Base-by-base conservation (phyloP, 371 early-diverging fungal genomes). In the Lichtheimia corymbifera region DNA sequence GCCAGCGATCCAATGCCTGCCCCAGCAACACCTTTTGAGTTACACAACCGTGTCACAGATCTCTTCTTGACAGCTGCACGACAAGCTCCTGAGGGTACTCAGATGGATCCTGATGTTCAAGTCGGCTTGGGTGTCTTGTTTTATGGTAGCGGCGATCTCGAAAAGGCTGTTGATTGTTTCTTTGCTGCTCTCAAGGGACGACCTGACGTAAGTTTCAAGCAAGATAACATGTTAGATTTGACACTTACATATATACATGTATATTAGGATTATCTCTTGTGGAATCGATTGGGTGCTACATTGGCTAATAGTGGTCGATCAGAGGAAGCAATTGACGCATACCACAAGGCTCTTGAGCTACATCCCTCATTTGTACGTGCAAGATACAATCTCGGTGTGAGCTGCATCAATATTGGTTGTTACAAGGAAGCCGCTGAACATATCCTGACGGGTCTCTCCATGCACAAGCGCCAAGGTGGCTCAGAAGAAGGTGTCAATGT, bases 131-230 rank as follows among this genome's bases (percentile, higher is more conserved):
- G 98, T 11, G 92, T 99, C 3, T 74, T 99, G 64, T 97, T 96
- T 70, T 92, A 98, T 75, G 91, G 91, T 15, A 87, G 88, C 14
- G 85, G 88, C 13, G 96, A 98, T 60, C 91, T 92, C 53, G 88
- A 89, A 40, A 98, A 98, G 77, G 96, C 98, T 0, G 88, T 96
- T 12, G 99, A 99, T 74, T 99, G 99, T 62, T 99, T 99, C 83
- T 84, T 92, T 47, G 85, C 97, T 4, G 97, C 97, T 41, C 72
- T 99, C 44, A 86, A 89, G 50, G 84, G 86, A n/a, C 82, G 93
- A n/a, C 97, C 98, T 18, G 84, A 93, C 64, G 91, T 91, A 80
- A 79, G 77, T 62, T 9, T 14, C 9, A 11, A 35, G 9, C 9
- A 11, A 11, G 9, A 35, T 35, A 9, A 35, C 11, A 35, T 35